These are phyloP conservation scores for Clarireedia homoeocarpa DNA, from an alignment of 2,329 filamentous ascomycete genomes.

Conservation along the genomic window DNA sequence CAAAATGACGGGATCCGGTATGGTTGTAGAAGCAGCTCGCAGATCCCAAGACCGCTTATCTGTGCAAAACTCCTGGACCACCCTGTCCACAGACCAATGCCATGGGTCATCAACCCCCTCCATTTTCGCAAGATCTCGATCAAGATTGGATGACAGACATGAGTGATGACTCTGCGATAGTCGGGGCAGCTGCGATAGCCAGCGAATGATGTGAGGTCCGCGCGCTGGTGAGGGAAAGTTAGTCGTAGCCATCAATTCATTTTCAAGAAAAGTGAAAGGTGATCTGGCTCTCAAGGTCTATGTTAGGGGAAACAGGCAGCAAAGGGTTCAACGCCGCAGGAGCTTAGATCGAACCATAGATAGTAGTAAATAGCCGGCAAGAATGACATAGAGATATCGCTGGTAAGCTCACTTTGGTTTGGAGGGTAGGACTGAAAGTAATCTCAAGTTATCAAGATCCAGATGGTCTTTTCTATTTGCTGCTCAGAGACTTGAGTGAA, in stretches of 20 bases:
- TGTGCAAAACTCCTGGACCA: constrained; percentile 59
- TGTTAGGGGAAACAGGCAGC: too few relatives aligned
- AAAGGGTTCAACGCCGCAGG: too few relatives aligned
- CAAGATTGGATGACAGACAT: not conserved
- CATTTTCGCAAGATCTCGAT: not conserved
- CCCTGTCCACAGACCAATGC: constrained; percentile 60
- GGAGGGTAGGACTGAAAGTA: too few relatives aligned
- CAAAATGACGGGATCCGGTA: constrained; percentile 45
- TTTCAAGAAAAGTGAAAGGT: not conserved
- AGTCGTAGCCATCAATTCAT: not conserved
- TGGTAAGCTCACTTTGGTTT: too few relatives aligned
- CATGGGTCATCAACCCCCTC: constrained; percentile 56
- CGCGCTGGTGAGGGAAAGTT: not conserved
- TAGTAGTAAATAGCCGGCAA: too few relatives aligned
- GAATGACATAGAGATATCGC: too few relatives aligned
- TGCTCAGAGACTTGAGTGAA: too few relatives aligned
- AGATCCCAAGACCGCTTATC: constrained; percentile 40
- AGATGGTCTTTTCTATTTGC: too few relatives aligned
- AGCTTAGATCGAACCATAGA: too few relatives aligned
- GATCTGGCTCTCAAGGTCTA: too few relatives aligned
- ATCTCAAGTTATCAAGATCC: too few relatives aligned
- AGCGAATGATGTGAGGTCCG: not conserved
- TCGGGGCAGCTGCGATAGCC: not conserved
- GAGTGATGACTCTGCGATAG: not conserved
- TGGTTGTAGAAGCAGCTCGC: constrained; percentile 24